Conservation (phyloP, 1,284 basidiomycete genomes). For the Irpex sp. region DNA sequence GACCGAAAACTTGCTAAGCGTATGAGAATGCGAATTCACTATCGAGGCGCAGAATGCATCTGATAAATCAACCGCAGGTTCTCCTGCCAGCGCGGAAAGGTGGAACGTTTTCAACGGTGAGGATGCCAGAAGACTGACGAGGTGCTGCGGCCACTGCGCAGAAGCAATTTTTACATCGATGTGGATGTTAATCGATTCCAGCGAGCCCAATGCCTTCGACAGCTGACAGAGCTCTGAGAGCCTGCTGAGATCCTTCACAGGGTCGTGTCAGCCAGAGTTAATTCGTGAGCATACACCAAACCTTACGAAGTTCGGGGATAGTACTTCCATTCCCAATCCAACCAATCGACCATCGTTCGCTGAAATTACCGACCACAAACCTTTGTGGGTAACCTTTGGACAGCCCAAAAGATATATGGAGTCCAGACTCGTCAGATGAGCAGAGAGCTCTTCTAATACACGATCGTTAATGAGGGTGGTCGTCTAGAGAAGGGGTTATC, state of each 20-base stretch:
- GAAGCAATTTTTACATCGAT: background rate
- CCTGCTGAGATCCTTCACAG: conserved; percentile 44
- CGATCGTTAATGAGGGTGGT: conserved; percentile 54
- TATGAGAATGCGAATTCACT: conserved; percentile 43
- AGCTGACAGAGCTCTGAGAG: conserved; percentile 38
- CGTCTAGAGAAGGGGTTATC: conserved; percentile 31
- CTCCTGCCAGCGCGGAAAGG: conserved; percentile 50
- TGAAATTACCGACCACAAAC: conserved; percentile 47
- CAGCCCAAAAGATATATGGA: conserved; percentile 62
- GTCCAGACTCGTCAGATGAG: conserved; percentile 44
- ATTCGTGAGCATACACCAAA: background rate
- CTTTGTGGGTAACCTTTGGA: conserved; percentile 59
- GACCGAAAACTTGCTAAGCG: conserved; percentile 56
- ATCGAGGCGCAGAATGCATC: conserved; percentile 49
- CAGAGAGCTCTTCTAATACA: conserved; percentile 44
- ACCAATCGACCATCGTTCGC: conserved; percentile 41
- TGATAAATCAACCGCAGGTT: conserved; percentile 32
- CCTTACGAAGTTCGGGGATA: conserved; percentile 59
- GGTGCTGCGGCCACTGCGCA: background rate
- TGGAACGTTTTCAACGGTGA: conserved; percentile 57
- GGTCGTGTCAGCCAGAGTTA: background rate
- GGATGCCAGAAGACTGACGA: conserved; percentile 37
- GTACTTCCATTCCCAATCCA: conserved; percentile 57
- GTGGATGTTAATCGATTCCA: conserved; percentile 47
- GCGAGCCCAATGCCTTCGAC: conserved; percentile 33